Evolutionary conservation across 768 basidiomycete species (phyloP).

Genomic region (Mycena albidolilacea): DNA sequence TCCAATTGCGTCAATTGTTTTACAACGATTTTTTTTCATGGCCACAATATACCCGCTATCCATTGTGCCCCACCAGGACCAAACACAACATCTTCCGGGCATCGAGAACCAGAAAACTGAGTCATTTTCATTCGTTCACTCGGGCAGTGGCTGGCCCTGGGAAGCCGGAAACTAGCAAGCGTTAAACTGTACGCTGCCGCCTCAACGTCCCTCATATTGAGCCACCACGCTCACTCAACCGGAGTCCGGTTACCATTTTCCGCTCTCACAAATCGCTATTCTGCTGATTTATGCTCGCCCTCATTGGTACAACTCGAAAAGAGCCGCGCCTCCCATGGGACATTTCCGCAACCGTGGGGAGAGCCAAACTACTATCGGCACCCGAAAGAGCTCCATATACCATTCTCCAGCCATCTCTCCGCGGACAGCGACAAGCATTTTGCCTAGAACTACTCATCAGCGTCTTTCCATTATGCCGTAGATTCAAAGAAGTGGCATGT

Average conservation of each 20-base stretch:
- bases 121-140: neutral
- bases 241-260: neutral
- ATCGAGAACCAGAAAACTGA: neutral
- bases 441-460: too few species aligned
- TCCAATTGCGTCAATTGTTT: neutral
- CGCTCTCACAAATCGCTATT: neutral
- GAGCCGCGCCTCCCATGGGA: neutral
- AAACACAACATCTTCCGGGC: neutral
- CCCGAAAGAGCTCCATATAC: neutral
- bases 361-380: neutral
- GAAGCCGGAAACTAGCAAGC: neutral
- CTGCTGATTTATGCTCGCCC: neutral
- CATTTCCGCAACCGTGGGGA: neutral
- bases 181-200: neutral
- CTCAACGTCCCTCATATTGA: neutral
- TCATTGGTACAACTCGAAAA: conserved; percentile 5
- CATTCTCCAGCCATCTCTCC: neutral
- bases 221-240: neutral
- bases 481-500: too few species aligned
- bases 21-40: neutral
- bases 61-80: neutral
- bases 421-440: neutral
- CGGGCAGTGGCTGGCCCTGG: neutral
- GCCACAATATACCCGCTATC: too few species aligned
- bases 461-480: too few species aligned